Conservation (phyloP, 148 eudicot species). For the Fagopyrum tataricum region DNA sequence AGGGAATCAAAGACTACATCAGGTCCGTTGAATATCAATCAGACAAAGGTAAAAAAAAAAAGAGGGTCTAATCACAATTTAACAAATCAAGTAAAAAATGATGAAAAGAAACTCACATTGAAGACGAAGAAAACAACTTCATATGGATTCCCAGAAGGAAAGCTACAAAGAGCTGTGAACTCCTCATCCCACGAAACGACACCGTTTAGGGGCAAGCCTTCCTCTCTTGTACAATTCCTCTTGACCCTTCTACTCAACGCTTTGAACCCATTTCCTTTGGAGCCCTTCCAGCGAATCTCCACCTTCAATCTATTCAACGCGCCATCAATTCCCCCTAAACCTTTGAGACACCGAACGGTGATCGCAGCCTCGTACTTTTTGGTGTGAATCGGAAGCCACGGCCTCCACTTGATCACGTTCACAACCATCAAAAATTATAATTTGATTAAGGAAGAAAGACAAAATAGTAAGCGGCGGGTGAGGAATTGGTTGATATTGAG, state of each 20-base stretch:
- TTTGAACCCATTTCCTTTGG: slow-evolving; percentile 13
- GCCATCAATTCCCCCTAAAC: slow-evolving; percentile 1
- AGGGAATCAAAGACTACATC: neutral
- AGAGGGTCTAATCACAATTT: slow-evolving; percentile 4
- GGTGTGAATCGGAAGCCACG: slow-evolving; percentile 19
- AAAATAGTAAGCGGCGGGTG: neutral
- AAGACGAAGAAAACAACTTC: slow-evolving; percentile 23
- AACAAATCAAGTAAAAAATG: neutral
- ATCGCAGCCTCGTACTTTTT: slow-evolving; percentile 18
- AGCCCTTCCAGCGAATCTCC: slow-evolving; percentile 24
- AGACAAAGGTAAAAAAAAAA: neutral
- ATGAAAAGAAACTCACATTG: slow-evolving; percentile 17
- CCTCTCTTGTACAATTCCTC: slow-evolving; percentile 21
- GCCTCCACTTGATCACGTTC: slow-evolving; percentile 26
- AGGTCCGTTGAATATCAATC: neutral
- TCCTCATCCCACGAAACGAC: slow-evolving; percentile 26
- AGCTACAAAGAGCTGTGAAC: slow-evolving; percentile 15
- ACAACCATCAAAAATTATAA: slow-evolving; percentile 16
- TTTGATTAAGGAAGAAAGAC: neutral
- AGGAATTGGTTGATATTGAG: neutral
- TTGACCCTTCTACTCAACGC: slow-evolving; percentile 19
- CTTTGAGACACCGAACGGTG: slow-evolving; percentile 13
- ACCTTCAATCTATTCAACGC: slow-evolving; percentile 9
- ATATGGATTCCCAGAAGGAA: slow-evolving; percentile 16
- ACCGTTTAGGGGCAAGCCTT: slow-evolving; percentile 16